These are phyloP conservation scores for Mucor mucedo DNA, from an alignment of 371 early-diverging fungal genomes.

Conservation along the genomic window DNA sequence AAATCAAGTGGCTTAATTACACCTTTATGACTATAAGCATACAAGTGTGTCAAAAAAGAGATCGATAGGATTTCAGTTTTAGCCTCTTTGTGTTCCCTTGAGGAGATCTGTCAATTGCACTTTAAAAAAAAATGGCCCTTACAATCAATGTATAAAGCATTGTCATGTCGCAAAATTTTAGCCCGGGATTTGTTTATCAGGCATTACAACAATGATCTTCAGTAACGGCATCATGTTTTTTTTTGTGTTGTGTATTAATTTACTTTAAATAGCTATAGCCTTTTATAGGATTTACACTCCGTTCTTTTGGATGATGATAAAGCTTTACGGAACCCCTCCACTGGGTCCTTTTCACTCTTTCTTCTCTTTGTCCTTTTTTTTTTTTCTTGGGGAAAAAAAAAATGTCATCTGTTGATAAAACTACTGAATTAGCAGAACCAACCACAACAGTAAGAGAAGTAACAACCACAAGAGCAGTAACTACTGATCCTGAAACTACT, in stretches of 20 bases:
- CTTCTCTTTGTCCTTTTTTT: conserved; percentile 4
- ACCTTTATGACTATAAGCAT: neutral
- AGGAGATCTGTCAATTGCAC: too few relatives aligned
- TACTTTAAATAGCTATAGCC: neutral
- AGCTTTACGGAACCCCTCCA: neutral
- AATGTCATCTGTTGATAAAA: conserved; percentile 19
- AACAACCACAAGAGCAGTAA: conserved; percentile 2
- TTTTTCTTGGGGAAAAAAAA: neutral
- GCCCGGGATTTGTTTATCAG: too few relatives aligned
- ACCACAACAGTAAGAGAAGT: conserved; percentile 1
- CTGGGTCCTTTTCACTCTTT: neutral
- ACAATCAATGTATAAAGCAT: too few relatives aligned
- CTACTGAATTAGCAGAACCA: conserved; percentile 4
- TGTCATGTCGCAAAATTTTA: too few relatives aligned
- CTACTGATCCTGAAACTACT: neutral
- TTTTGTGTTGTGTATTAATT: neutral
- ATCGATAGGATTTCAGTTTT: too few relatives aligned
- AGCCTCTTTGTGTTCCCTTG: too few relatives aligned
- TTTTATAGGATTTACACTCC: neutral
- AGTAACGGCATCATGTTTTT: too few relatives aligned
- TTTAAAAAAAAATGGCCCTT: too few relatives aligned
- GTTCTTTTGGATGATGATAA: neutral
- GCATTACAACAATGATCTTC: too few relatives aligned
- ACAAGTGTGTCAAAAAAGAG: neutral
- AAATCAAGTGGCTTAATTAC: neutral